These are phyloP conservation scores for Limonomyces culmigenus DNA, from an alignment of 1,284 basidiomycete species.

Conservation along the genomic window DNA sequence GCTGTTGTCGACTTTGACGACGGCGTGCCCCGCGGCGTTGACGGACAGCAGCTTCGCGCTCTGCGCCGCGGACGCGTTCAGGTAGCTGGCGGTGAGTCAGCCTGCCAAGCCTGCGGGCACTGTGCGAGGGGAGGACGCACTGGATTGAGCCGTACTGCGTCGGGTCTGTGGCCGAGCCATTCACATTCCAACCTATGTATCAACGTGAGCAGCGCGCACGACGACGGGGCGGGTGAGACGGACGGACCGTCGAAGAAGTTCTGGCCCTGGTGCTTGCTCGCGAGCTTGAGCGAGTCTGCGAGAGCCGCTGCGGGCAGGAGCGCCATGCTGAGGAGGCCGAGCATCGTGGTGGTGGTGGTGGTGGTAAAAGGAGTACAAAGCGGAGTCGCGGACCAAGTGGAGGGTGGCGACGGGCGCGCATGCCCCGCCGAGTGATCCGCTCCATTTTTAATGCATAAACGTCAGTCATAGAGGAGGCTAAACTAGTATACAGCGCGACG, in stretches of 20 bases:
- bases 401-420: too few species aligned
- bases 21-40: neutral
- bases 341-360: too few species aligned
- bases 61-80: neutral
- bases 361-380: too few species aligned
- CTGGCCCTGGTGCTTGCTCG: neutral
- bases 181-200: neutral
- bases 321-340: too few species aligned
- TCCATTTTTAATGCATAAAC: too few species aligned
- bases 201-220: neutral
- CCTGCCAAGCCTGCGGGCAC: neutral
- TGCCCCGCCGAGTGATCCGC: too few species aligned
- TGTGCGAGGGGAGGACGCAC: too few species aligned
- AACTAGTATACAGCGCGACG: too few species aligned
- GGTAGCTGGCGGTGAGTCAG: neutral
- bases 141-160: neutral
- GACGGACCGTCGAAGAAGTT: neutral
- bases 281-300: neutral
- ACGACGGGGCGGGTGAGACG: neutral
- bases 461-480: too few species aligned
- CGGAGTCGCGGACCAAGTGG: too few species aligned
- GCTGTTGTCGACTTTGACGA: neutral
- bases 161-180: neutral
- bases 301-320: too few species aligned
- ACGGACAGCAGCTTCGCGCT: neutral